Percentiles rank a stretch among this genome's conserved stretches.
These are phyloP conservation scores for Mucor racemosus DNA, from an alignment of 371 early-diverging fungal species.

Conservation along the genomic window DNA sequence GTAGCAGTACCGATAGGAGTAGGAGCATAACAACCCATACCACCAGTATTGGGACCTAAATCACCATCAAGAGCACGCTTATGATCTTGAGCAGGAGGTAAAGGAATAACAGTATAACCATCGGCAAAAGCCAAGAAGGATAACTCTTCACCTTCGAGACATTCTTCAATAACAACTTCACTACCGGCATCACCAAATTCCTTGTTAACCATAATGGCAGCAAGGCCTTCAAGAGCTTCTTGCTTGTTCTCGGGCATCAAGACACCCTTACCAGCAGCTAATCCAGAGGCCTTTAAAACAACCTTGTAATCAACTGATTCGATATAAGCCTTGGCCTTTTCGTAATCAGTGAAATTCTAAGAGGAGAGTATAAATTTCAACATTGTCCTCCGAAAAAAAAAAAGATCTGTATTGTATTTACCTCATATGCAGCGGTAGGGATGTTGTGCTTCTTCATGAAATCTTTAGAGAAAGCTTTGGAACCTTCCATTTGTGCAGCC, in stretches of 20 bases:
- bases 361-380: not conserved
- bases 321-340: constrained; percentile 77
- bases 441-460: constrained; percentile 96
- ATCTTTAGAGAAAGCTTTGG: constrained; percentile 97
- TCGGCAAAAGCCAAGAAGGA: constrained; percentile 93
- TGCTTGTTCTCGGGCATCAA: constrained; percentile 85
- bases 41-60: constrained; percentile 96
- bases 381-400: not conserved
- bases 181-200: constrained; percentile 90
- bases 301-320: constrained; percentile 64
- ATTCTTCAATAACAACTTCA: constrained; percentile 96
- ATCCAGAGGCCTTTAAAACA: constrained; percentile 92
- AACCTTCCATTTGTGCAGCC: constrained; percentile 95
- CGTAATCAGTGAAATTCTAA: constrained; percentile 86
- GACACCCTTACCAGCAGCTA: constrained; percentile 98
- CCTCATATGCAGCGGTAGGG: constrained; percentile 93
- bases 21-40: constrained; percentile 98
- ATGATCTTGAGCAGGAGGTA: constrained; percentile 97
- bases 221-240: constrained; percentile 87
- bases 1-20: constrained; percentile 88
- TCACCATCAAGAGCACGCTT: constrained; percentile 95
- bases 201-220: constrained; percentile 85
- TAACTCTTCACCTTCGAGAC: constrained; percentile 90
- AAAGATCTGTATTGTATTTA: constrained; percentile 17
- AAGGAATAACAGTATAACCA: constrained; percentile 88